Evolutionary conservation across 106 monocot species (phyloP), one percentile per base, ranked within the genome.

Genomic region (Dendrobium huoshanense): DNA sequence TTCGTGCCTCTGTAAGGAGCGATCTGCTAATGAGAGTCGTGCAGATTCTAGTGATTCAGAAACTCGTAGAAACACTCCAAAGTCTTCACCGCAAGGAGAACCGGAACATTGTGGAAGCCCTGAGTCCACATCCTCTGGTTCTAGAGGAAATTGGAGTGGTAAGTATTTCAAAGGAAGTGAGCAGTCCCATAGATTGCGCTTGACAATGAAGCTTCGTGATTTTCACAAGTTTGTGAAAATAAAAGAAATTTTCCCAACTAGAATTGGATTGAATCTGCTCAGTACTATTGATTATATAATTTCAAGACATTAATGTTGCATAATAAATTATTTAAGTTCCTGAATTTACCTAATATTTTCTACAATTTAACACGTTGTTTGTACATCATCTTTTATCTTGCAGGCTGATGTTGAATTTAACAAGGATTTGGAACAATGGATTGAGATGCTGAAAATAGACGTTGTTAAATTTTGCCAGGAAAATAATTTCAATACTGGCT

Each of bases 361-460:
- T 22, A 22, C 64, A 45, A 7, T 7, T 45, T 51, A 11, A 61
- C 6, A 22, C 22, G 20, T 61, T 20, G 24, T 61, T 22, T 4
- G 61, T 61, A 37, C 37, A 70, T 10, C 37, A 11, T 13, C 33
- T 16, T 20, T 61, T 6, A 22, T 61, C 22, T 5, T 29, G 15
- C 42, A 91, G 89, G 81, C 84, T 13, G 97, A 98, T 84, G 72
- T 78, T 80, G 94, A 95, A 75, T 47, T 91, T 31, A 82, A 48
- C 77, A 94, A 88, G 75, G 97, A 98, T 54, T 78, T 98, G 68
- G 97, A 98, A 73, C 90, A 89, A 67, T 98, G 97, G 97, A 98
- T 91, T 83, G 94, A 91, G 78, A 84, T 86, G 84, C 51, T 98
- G 55, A 87, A 85, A 74, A 61, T 75, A 55, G 97, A 98, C 41